A percentile compares a stretch with the other conserved stretches of the same genome.
These are phyloP conservation scores for Candida saitoana DNA, from an alignment of 805 yeast genomes.

Conservation along the genomic window DNA sequence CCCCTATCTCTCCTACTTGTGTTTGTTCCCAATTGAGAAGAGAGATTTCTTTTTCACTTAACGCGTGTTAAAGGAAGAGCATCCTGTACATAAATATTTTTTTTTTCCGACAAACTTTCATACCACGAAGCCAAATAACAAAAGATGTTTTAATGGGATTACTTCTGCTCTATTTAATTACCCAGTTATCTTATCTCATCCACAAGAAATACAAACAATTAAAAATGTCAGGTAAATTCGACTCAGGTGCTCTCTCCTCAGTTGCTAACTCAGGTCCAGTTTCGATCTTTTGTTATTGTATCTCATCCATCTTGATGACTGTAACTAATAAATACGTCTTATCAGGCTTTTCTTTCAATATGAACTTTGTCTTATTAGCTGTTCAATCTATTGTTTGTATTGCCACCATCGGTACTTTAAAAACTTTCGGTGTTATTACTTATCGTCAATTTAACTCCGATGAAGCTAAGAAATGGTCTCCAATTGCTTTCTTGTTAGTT, in stretches of 20 bases:
- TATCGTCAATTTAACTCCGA: constrained; percentile 80
- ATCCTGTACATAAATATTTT: too few relatives aligned
- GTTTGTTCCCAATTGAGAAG: too few relatives aligned
- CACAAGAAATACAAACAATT: constrained; percentile 19
- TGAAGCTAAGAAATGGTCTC: constrained; percentile 95
- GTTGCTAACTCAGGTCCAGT: constrained; percentile 56
- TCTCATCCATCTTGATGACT: constrained; percentile 94
- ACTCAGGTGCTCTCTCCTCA: constrained; percentile 16
- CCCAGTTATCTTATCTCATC: constrained; percentile 30
- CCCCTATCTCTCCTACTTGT: too few relatives aligned
- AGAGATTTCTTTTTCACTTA: too few relatives aligned
- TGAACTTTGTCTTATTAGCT: constrained; percentile 86
- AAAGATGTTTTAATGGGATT: too few relatives aligned
- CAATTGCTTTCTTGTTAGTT: constrained; percentile 85
- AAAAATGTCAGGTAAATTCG: background rate
- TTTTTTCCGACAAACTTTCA: background rate
- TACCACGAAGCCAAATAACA: too few relatives aligned
- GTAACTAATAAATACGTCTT: constrained; percentile 95
- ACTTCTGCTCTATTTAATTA: constrained; percentile 34
- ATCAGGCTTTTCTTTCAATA: constrained; percentile 62
- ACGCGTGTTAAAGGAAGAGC: too few relatives aligned
- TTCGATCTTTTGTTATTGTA: constrained; percentile 81
- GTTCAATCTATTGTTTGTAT: constrained; percentile 86
- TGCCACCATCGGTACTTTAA: constrained; percentile 65
- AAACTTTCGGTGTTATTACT: constrained; percentile 69